Conservation (phyloP, 2,329 filamentous ascomycete genomes). For the Colletotrichum echinochloae region DNA sequence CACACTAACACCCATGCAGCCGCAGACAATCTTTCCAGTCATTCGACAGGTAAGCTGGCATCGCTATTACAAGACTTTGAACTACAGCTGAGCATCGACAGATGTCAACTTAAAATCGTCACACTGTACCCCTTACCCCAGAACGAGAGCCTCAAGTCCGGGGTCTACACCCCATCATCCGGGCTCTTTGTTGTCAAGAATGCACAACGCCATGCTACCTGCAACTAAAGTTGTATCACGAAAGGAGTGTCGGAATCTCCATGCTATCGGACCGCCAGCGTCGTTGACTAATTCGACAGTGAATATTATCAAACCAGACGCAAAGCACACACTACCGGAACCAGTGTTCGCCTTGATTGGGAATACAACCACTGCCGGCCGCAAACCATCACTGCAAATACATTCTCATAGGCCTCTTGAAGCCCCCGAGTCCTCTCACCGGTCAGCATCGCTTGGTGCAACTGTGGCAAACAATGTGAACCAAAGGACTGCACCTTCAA, state of each 20-base stretch:
- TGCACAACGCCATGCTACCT: slow-evolving; percentile 43
- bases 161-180: slow-evolving; percentile 40
- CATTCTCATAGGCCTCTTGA: not conserved
- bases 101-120: not conserved
- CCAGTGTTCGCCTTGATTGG: not conserved
- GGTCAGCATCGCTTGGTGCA: not conserved
- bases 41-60: not conserved
- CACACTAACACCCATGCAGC: not conserved
- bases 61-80: not conserved
- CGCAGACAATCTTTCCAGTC: not conserved
- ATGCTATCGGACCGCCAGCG: not conserved
- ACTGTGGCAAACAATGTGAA: not conserved
- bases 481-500: too few species aligned
- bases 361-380: not conserved
- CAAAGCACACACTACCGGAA: not conserved
- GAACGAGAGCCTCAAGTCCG: not conserved
- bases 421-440: not conserved
- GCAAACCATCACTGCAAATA: not conserved
- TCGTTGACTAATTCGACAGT: not conserved
- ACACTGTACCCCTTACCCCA: not conserved
- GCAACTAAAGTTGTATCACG: slow-evolving; percentile 56
- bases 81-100: not conserved
- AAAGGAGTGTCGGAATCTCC: slow-evolving; percentile 55
- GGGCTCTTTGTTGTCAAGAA: slow-evolving; percentile 51
- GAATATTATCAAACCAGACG: not conserved